A percentile compares a stretch with the other conserved stretches of the same genome.
Evolutionary conservation across 176 grass and related monocot genomes (phyloP).

Genomic region (Zizania latifolia): DNA sequence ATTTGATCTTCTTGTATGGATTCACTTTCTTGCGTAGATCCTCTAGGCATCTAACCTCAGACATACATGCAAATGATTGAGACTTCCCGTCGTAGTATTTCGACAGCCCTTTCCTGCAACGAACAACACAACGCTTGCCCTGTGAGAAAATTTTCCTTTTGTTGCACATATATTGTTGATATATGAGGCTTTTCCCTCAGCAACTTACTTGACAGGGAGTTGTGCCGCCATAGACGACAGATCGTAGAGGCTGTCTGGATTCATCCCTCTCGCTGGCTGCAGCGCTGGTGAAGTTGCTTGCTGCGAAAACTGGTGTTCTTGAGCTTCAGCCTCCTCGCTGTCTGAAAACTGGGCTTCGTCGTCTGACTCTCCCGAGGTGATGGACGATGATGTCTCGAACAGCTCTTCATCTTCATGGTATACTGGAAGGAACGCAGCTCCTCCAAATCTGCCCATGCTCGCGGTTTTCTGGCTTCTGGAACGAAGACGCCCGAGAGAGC

Average conservation of each 20-base stretch:
- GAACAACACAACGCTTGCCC: background rate
- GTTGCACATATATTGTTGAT: background rate
- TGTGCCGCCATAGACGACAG: constrained; percentile 58
- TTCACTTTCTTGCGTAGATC: constrained; percentile 64
- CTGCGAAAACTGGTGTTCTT: constrained; percentile 18
- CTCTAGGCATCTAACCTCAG: constrained; percentile 55
- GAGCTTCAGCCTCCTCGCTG: constrained; percentile 1
- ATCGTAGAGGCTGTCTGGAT: constrained; percentile 44
- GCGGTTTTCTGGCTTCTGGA: background rate
- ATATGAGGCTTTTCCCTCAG: background rate
- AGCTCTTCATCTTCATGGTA: constrained; percentile 46
- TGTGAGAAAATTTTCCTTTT: constrained; percentile 4
- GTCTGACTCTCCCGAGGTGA: constrained; percentile 41
- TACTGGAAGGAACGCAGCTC: constrained; percentile 16
- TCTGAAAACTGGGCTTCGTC: constrained; percentile 42
- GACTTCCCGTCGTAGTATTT: constrained; percentile 85
- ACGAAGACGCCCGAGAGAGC: background rate
- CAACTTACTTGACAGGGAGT: constrained; percentile 65
- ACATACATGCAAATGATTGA: constrained; percentile 65
- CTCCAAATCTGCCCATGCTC: constrained; percentile 29
- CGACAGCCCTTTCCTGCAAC: constrained; percentile 73
- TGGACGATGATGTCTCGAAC: constrained; percentile 55
- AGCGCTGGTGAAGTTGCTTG: background rate
- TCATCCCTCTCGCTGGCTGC: constrained; percentile 12
- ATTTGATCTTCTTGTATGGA: constrained; percentile 47